Percentiles rank a stretch among this genome's conserved stretches.
These are phyloP conservation scores for Onygenales sp. DNA, from an alignment of 2,329 filamentous ascomycete genomes.

Conservation along the genomic window DNA sequence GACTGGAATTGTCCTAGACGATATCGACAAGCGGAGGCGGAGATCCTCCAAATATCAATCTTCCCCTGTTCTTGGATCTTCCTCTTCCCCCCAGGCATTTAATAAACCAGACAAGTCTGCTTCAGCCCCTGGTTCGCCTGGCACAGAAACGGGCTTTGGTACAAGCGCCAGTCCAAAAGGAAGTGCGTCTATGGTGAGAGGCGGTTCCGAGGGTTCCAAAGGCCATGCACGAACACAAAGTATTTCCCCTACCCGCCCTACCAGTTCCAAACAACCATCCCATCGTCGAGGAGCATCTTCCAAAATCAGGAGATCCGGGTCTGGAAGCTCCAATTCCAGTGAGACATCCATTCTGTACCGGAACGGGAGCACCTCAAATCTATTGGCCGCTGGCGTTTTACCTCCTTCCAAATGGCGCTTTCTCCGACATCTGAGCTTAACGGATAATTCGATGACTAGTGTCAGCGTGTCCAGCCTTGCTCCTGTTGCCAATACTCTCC, in stretches of 20 bases:
- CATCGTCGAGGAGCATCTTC: slow-evolving; percentile 57
- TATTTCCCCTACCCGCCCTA: slow-evolving; percentile 69
- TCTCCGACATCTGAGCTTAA: slow-evolving; percentile 78
- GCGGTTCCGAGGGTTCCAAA: slow-evolving; percentile 45
- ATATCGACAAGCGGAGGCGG: slow-evolving; percentile 84
- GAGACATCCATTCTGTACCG: slow-evolving; percentile 43
- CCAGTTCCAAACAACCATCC: slow-evolving; percentile 63
- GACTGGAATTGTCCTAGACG: slow-evolving; percentile 87
- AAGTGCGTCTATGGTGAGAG: slow-evolving; percentile 39
- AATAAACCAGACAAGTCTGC: slow-evolving; percentile 58
- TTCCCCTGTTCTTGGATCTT: slow-evolving; percentile 59
- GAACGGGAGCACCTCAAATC: slow-evolving; percentile 65
- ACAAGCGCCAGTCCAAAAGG: slow-evolving; percentile 41
- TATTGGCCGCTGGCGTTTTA: slow-evolving; percentile 61
- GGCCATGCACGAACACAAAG: slow-evolving; percentile 51
- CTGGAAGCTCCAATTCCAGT: slow-evolving; percentile 83
- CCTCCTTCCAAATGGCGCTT: slow-evolving; percentile 91
- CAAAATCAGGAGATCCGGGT: slow-evolving; percentile 77
- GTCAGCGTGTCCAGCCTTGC: slow-evolving; percentile 66
- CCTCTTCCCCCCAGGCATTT: slow-evolving; percentile 50
- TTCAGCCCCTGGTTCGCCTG: slow-evolving; percentile 59
- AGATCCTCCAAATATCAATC: slow-evolving; percentile 78
- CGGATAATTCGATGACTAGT: slow-evolving; percentile 81
- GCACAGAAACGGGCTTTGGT: slow-evolving; percentile 37
- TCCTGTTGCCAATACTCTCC: slow-evolving; percentile 77